Base-by-base conservation (phyloP, 306 rosid species). In the Casuarina glauca region DNA sequence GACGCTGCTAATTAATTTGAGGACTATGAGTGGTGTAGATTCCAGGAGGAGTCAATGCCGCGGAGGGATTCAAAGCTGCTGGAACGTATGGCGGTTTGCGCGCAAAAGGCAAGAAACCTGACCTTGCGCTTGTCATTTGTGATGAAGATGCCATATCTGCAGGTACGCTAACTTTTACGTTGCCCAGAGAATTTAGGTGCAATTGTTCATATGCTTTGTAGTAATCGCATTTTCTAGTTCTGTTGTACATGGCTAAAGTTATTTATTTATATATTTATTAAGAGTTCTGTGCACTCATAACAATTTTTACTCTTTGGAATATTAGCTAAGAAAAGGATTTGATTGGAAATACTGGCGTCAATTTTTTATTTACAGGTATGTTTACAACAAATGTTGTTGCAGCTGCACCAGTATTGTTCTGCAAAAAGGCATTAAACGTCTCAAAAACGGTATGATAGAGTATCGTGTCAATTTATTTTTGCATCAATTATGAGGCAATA, bases 371-470 rank as follows among this genome's bases (percentile, higher is more conserved):
- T 72, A 6, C 79, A 94, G 98, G 97, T 19, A 79, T 89, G 17
- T 95, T 95, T 82, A 95, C 98, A 0, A 89, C 90, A 49, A 95
- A 95, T 78, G 90, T 90, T 82, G 99, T 95, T 69, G 97, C 97
- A 7, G 97, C 99, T 76, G 99, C 99, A 10, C 99, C 99, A 0
- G 97, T 95, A 36, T 74, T 95, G n/a, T 93, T 89, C 82, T 93
- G 97, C 85, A 90, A 90, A 83, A 77, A 43, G 20, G 73, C 61
- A 1, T 73, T 92, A 12, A 81, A n/a, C n/a, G n/a, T n/a, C n/a
- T n/a, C n/a, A n/a, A n/a, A n/a, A n/a, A n/a, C n/a, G n/a, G n/a
- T n/a, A n/a, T n/a, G n/a, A n/a, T n/a, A n/a, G n/a, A n/a, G n/a
- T n/a, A n/a, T n/a, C n/a, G n/a, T n/a, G n/a, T n/a, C n/a, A n/a